Evolutionary conservation across 2,329 filamentous ascomycete species (phyloP), one percentile per base, ranked within the genome.

Genomic region (Fusarium sp.): DNA sequence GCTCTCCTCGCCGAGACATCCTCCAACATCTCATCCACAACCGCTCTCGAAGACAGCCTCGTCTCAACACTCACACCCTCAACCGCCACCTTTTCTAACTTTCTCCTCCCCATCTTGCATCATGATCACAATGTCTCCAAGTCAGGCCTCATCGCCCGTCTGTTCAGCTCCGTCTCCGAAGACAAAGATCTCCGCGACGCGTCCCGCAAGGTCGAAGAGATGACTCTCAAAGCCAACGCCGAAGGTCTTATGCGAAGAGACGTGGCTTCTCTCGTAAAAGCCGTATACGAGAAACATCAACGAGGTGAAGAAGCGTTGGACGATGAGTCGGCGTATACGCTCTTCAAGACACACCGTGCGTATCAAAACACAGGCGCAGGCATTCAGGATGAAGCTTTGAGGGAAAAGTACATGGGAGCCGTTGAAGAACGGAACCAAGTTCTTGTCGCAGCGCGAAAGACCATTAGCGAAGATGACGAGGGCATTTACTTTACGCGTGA

Each of bases 21-120:
- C 1, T 87, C 92, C 76, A 69, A 78, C 70, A 73, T 78, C 22
- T 30, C 59, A 15, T 38, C 63, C n/a, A 73, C 77, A 35, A 69
- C 37, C 1, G 50, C 66, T 2, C 70, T 80, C 0, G 65, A 79
- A 43, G 76, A 79, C 58, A 17, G 20, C 10, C 77, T 80, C 52
- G 77, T 65, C 5, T 54, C 61, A 0, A 38, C 62, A 2, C 63
- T 79, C 10, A 75, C 75, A 0, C 70, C 76, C 2, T 47, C 65
- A 2, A 72, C 70, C 1, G 79, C 77, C 11, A 74, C 69, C 11
- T 80, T 79, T 22, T 56, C 58, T 7, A 72, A 63, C 11, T 58
- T 80, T 2, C 60, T 80, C 2, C 59, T 22, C 0, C 79, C 78
- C 6, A 69, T 80, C 4, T 63, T 78, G 2, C 66, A 71, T 7